Base-by-base conservation (phyloP, 805 yeast species). In the Priceomyces haplophilus region DNA sequence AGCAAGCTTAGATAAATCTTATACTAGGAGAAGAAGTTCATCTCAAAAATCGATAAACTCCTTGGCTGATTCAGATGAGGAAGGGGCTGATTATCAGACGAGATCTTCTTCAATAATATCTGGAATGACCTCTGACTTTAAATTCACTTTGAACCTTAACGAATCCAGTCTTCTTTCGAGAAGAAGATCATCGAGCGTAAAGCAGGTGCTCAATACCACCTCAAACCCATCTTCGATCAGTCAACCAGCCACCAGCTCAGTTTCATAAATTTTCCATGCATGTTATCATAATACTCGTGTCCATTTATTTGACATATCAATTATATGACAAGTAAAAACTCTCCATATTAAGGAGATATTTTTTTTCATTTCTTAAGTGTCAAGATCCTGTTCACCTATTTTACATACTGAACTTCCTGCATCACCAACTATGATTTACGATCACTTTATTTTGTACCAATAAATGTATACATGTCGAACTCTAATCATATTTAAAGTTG, bases 111-210 rank as follows among this genome's bases (percentile, higher is more conserved):
- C 69, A 3, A 63, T 69, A 4, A 64, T 69, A 13, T 63, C 72
- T 12, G 69, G 69, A 15, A 58, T 64, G 2, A 65, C 59, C 38
- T 72, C 71, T 4, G 72, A 66, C 40, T 65, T 58, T 49, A 69
- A 69, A 47, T 79, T 83, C 49, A 84, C 83, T 41, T 67, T 84
- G 45, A 79, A 77, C 46, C 59, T 84, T 53, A 80, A 79, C 43
- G 83, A 83, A 16, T 80, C 87, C 34, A 82, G 83, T 24, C 61
- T 84, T 46, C 62, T 84, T 30, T 76, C 80, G 36, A 67, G 88
- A 42, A 66, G 88, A 37, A 72, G 71, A 46, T 61, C 67, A 3
- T 61, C 67, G 3, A 54, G 56, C 3, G 32, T 32, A 30, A 45
- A 41, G 32, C 34, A 42, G 13, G 13, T 41, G 20, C 12, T 7